Evolutionary conservation across 331 rosid species (phyloP).

Genomic region (Phaseolus coccineus): DNA sequence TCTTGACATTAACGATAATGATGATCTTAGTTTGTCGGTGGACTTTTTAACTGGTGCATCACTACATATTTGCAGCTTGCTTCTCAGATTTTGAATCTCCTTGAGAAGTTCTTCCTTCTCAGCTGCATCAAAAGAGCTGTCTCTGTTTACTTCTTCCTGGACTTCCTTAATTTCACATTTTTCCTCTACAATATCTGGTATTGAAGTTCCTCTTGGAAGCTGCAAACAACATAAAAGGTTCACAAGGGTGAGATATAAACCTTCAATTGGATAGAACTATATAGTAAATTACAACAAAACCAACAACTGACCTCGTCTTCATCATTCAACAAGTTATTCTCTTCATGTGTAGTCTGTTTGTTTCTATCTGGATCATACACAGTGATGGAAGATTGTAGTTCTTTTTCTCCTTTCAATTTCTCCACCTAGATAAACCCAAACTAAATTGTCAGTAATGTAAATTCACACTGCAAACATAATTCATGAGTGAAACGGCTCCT

Average conservation of each 20-base stretch:
- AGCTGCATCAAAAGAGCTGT: constrained; percentile 55
- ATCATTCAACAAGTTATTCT: constrained; percentile 37
- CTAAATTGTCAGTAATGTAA: constrained; percentile 33
- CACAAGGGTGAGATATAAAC: constrained; percentile 42
- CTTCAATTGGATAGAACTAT: constrained; percentile 12
- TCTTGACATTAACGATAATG: constrained; percentile 79
- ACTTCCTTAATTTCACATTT: constrained; percentile 79
- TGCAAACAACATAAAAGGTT: constrained; percentile 41
- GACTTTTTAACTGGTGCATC: constrained; percentile 67
- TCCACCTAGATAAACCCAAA: constrained; percentile 49
- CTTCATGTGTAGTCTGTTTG: constrained; percentile 37
- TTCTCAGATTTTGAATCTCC: constrained; percentile 78
- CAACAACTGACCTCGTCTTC: constrained; percentile 46
- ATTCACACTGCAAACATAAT: constrained; percentile 33
- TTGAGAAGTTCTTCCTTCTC: constrained; percentile 93
- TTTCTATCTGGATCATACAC: constrained; percentile 46
- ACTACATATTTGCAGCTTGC: constrained; percentile 65
- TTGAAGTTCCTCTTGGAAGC: constrained; percentile 46
- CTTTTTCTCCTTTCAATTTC: constrained; percentile 52
- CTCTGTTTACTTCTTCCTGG: constrained; percentile 57
- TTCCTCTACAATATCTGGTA: constrained; percentile 57
- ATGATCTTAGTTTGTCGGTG: constrained; percentile 81
- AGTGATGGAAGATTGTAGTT: constrained; percentile 40
- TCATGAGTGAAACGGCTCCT: constrained; percentile 26
- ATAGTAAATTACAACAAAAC: constrained; percentile 22